Percentiles rank a stretch among this genome's conserved stretches.
These are phyloP conservation scores for Aspergillus jensenii DNA, from an alignment of 2,329 filamentous ascomycete species.

Conservation along the genomic window DNA sequence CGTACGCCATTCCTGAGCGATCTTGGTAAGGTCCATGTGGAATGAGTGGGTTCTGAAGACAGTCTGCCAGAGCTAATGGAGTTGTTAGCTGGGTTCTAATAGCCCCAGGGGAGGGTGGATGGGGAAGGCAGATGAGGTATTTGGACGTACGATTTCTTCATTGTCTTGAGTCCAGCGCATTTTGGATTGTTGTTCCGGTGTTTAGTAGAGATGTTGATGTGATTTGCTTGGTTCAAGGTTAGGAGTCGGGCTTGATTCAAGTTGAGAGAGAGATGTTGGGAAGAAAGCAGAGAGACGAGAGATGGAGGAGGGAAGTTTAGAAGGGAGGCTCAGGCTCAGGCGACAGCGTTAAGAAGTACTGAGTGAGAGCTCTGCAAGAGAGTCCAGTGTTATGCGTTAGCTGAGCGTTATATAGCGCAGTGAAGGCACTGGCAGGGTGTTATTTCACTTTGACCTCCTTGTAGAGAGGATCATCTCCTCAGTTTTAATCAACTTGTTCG, in stretches of 20 bases:
- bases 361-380: neutral
- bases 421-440: neutral
- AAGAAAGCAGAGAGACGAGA: neutral
- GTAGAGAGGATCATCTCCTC: too few species aligned
- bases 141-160: slow-evolving; percentile 1
- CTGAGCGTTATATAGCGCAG: neutral
- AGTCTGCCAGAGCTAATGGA: slow-evolving; percentile 15
- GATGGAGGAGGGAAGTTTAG: neutral
- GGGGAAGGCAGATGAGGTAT: neutral
- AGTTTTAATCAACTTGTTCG: rapidly evolving
- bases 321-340: neutral
- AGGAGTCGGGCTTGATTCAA: neutral
- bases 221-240: neutral
- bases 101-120: neutral
- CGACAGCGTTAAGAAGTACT: neutral
- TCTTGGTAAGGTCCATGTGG: slow-evolving; percentile 10
- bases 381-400: neutral
- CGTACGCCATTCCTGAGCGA: slow-evolving; percentile 11
- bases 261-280: neutral
- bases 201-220: neutral
- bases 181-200: neutral
- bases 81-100: neutral
- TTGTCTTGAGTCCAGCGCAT: slow-evolving; percentile 11
- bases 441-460: too few species aligned
- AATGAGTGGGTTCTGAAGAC: slow-evolving; percentile 16